Base-by-base conservation (phyloP, 1,284 basidiomycete species). In the Athelia psychrophila region DNA sequence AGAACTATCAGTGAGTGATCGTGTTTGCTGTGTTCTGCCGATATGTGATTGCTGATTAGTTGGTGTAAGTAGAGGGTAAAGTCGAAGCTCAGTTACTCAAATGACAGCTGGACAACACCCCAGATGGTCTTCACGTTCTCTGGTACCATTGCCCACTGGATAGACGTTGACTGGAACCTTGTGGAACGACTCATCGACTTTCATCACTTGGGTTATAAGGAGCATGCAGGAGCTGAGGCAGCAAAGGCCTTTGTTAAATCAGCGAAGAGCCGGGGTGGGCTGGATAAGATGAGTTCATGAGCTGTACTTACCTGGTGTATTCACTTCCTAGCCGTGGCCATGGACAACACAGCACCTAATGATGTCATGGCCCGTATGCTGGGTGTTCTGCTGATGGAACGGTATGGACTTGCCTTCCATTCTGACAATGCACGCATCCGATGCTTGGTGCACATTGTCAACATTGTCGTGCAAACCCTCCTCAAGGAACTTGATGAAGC, bases 91-190 rank as follows among this genome's bases (percentile, higher is more conserved):
- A 48, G 56, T 3, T 62, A 56, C 48, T 49, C 54, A 13, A 51
- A 50, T 3, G 56, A 62, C 44, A 54, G 56, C 8, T 62, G 59
- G 60, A 58, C 56, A 0, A 60, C 50, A 13, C 23, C 16, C 18
- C 56, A 59, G 47, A 62, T 60, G 60, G 48, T 60, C 9, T 60
- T 50, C 47, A 54, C 52, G 9, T 62, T 62, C 52, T 54, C 55
- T 0, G 56, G 56, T 1, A 51, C 54, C 2, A 44, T 62, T 22
- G 58, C 46, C 3, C 23, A 35, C 38, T 62, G 48, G 20, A 58
- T 62, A 20, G 45, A 59, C 42, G 52, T 60, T 12, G 55, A 59
- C 49, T 60, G 59, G 60, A 32, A 54, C 30, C 40, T 61, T 9
- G 19, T 54, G n/a, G 55, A 56, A 44, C 48, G 53, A 2, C 15